Percentiles rank a stretch among this genome's conserved stretches.
Conservation (phyloP, 2,329 filamentous ascomycete genomes). For the Rutstroemia sp. region DNA sequence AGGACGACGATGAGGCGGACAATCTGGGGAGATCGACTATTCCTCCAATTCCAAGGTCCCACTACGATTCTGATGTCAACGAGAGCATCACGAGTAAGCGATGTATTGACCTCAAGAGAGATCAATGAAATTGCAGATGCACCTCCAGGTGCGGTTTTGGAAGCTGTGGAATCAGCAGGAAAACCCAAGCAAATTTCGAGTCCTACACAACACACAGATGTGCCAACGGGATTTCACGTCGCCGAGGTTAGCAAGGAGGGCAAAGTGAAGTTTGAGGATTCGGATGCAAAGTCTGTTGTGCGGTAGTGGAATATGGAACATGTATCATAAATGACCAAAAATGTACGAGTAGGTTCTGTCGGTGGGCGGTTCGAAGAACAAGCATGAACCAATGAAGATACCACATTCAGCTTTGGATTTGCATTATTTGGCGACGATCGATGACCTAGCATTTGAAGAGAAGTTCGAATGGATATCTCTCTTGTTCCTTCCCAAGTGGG, state of each 20-base stretch:
- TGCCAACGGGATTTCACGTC: slow-evolving; percentile 43
- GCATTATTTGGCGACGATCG: no score
- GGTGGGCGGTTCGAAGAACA: neutral
- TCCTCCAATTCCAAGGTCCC: slow-evolving; percentile 84
- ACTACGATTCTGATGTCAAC: slow-evolving; percentile 82
- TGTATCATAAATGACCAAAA: neutral
- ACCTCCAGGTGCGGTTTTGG: slow-evolving; percentile 62
- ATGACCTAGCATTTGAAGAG: no score
- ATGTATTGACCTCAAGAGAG: slow-evolving; percentile 69
- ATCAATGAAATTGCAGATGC: slow-evolving; percentile 86
- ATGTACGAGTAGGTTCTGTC: neutral
- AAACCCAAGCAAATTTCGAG: slow-evolving; percentile 31
- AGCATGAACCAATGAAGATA: no score
- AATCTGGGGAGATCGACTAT: slow-evolving; percentile 90
- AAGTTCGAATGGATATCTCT: no score
- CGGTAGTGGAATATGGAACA: neutral
- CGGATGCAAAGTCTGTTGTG: slow-evolving; percentile 13
- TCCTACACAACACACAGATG: slow-evolving; percentile 28
- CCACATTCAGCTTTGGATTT: no score
- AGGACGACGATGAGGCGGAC: slow-evolving; percentile 72
- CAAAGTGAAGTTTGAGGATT: slow-evolving; percentile 50
- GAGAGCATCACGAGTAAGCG: slow-evolving; percentile 69
- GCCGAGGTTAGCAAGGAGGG: slow-evolving; percentile 52
- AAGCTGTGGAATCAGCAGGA: slow-evolving; percentile 44
- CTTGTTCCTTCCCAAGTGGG: no score